These are phyloP conservation scores for Phytophthora chlamydospora DNA, from an alignment of 352 stramenopile species.

Conservation along the genomic window DNA sequence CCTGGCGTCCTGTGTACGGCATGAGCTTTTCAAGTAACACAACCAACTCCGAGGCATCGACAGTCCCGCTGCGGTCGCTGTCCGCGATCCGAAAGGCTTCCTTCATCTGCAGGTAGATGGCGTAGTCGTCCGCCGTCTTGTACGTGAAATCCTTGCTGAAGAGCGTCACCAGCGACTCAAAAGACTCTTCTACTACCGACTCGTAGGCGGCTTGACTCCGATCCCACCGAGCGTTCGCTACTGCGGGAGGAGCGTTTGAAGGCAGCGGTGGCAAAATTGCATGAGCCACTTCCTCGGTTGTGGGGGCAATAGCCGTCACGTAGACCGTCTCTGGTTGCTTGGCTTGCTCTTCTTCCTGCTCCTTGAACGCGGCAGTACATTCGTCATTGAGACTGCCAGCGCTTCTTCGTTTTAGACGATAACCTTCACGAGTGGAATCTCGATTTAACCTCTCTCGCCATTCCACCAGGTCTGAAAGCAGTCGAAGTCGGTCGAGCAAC, in stretches of 20 bases:
- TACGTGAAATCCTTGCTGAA: slow-evolving; percentile 69
- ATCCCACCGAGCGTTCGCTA: slow-evolving; percentile 35
- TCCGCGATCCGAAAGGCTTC: slow-evolving; percentile 74
- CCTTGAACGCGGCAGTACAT: slow-evolving; percentile 31
- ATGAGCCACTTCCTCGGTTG: slow-evolving; percentile 21
- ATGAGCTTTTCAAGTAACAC: slow-evolving; percentile 75
- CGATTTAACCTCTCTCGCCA: slow-evolving; percentile 52
- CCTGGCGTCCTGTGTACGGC: slow-evolving; percentile 50
- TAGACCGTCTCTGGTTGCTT: slow-evolving; percentile 23
- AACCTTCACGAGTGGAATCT: slow-evolving; percentile 18
- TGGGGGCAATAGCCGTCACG: slow-evolving; percentile 21
- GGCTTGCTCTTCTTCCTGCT: slow-evolving; percentile 30
- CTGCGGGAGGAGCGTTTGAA: slow-evolving; percentile 18
- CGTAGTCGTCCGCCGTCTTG: slow-evolving; percentile 57
- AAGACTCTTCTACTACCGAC: slow-evolving; percentile 45
- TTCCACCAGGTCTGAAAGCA: slow-evolving; percentile 69
- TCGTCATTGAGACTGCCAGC: slow-evolving; percentile 40
- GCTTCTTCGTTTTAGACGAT: slow-evolving; percentile 18
- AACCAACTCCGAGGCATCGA: slow-evolving; percentile 63
- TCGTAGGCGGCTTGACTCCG: slow-evolving; percentile 47
- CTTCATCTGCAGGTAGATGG: slow-evolving; percentile 82
- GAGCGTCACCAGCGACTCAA: slow-evolving; percentile 62
- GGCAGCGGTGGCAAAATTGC: slow-evolving; percentile 20
- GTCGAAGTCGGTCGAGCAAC: slow-evolving; percentile 56
- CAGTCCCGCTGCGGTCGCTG: slow-evolving; percentile 61